Base-by-base conservation (phyloP, 1,139 yeast genomes). In the Lodderomyces oxycetoniae region DNA sequence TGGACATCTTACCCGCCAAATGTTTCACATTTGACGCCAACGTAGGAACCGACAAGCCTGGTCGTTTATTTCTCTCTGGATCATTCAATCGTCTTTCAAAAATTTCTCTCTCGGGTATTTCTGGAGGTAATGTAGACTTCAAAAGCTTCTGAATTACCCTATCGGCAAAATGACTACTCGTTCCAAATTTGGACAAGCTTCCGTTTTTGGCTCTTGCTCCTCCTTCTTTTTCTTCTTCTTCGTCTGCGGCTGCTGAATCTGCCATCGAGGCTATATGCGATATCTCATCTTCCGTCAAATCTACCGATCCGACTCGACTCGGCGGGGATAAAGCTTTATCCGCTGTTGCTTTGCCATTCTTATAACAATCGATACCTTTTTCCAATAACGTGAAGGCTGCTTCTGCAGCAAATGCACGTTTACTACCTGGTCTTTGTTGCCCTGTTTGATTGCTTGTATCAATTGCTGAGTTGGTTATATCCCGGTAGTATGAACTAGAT, bases 381-480 rank as follows among this genome's bases (percentile, higher is more conserved):
- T 75, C 71, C n/a, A 77, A 47, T 9, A 77, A 47, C 0, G 79
- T 67, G 2, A 81, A 77, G 3, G 79, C 75, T 3, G 79, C 64
- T n/a, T 74, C 77, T 2, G 78, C 79, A 1, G 78, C 69, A 11
- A 76, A 45, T 5, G 74, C 76, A 35, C 72, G 51, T 43, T 65
- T 71, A 7, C 68, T 55, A 3, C 67, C 64, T 10, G 55, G 47
- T 32, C 54, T 46, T 36, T 49, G 49, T 17, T 55, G 63, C 1
- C 68, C 66, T 4, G 57, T 36, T 15, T 46, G 43, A 38, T 45
- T 49, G 6, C 46, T 39, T 31, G 37, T 42, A 15, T 32, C 36
- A n/a, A 24, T 58, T 43, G 42, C 43, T 19, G 40, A 38, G 13
- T 43, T 39, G 9, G 47, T 32, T 11, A 41, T 33, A 12, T 40